phyloP scores from a whole-genome alignment of 2,329 filamentous ascomycete species.

The Penicillium sp. region DNA sequence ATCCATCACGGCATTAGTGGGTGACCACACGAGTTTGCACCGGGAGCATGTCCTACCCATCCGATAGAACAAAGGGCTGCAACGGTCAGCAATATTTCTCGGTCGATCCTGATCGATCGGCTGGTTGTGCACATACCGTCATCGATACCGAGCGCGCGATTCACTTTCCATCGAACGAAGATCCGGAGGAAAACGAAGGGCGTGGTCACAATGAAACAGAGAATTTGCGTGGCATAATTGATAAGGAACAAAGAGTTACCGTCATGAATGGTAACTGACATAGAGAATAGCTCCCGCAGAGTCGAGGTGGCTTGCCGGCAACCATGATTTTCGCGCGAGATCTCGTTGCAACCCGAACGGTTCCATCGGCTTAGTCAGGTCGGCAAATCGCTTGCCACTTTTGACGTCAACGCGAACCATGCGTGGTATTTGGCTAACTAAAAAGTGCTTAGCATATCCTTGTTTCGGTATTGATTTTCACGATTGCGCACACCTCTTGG shows the following conservation, averaged over 20 bases:
- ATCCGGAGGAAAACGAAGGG: conserved; percentile 6
- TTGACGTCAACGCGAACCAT: neutral
- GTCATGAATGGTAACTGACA: neutral
- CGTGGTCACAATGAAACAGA: neutral
- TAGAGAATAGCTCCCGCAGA: neutral
- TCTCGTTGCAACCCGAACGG: neutral
- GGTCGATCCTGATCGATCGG: neutral
- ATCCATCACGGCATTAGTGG: neutral
- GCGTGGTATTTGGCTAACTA: neutral
- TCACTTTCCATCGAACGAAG: conserved; percentile 9
- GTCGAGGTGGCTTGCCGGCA: neutral
- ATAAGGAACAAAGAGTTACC: neutral
- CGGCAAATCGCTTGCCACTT: neutral
- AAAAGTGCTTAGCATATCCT: neutral
- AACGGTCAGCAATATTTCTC: neutral
- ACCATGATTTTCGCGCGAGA: neutral
- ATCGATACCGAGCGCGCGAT: conserved; percentile 5
- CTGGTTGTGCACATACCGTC: conserved; percentile 6
- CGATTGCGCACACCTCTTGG: neutral
- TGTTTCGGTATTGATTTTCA: neutral
- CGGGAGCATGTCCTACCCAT: neutral
- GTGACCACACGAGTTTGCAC: neutral
- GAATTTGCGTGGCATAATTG: neutral
- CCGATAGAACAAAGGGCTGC: neutral
- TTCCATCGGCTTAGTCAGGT: neutral